Evolutionary conservation across 2,329 filamentous ascomycete species (phyloP).

Genomic region (Magnaporthiopsis poae): DNA sequence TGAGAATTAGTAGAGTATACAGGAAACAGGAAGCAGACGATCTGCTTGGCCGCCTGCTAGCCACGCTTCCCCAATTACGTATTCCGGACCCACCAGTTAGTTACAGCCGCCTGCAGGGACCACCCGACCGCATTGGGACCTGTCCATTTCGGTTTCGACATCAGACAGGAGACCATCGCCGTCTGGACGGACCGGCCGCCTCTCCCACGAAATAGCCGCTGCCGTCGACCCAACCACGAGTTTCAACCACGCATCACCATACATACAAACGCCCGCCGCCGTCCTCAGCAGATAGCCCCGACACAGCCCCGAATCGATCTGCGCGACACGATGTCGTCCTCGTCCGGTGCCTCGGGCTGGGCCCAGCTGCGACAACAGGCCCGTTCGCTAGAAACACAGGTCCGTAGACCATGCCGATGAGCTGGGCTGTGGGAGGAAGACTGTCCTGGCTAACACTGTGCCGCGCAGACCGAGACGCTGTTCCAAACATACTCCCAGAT

Average conservation of each 20-base stretch:
- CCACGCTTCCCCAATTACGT: background rate
- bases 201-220: background rate
- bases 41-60: too few species aligned
- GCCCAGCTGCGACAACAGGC: conserved; percentile 89
- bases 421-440: background rate
- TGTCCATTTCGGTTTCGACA: background rate
- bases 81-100: background rate
- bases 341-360: conserved; percentile 55
- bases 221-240: too few species aligned
- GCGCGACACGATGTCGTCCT: conserved; percentile 17
- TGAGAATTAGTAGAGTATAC: too few species aligned
- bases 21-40: too few species aligned
- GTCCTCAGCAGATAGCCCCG: too few species aligned
- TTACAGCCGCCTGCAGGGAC: background rate
- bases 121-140: background rate
- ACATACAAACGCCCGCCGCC: too few species aligned
- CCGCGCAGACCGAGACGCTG: conserved; percentile 63
- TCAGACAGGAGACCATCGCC: background rate
- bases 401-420: conserved; percentile 29
- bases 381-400: conserved; percentile 79
- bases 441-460: background rate
- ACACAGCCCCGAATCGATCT: background rate
- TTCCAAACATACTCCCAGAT: conserved; percentile 88
- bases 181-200: too few species aligned
- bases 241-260: background rate